Base-by-base conservation (phyloP, 208 protist genomes). In the Dictyostelium gargantuum region DNA sequence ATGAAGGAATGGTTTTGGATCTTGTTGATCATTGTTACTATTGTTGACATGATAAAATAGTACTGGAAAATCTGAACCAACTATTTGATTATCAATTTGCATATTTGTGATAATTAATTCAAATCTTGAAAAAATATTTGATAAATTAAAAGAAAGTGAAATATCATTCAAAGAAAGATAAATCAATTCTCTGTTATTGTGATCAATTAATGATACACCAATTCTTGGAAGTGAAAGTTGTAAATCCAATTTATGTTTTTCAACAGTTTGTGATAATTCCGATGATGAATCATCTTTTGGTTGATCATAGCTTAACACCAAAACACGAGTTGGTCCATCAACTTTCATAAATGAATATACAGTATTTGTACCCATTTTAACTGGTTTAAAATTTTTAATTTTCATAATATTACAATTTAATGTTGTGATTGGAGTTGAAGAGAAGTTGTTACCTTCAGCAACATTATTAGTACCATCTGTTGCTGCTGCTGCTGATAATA, bases 321-420 rank as follows among this genome's bases (percentile, higher is more conserved):
- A 32, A n/a, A 86, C 81, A 35, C 81, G 23, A 23, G 81, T 86
- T 44, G 81, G 35, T 6, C 81, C 81, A 50, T 86, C 81, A 29
- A 86, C 81, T 46, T 38, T 56, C 44, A 86, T 68, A 66, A 68
- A 79, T 9, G 38, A 40, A 42, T 89, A 76, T 19, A 89, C n/a
- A 23, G 26, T 79, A 79, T 79, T 89, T 10, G 35, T 50, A 50
- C 81, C 81, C 26, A 86, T 38, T 29, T 63, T 74, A 23, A 86
- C n/a, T 35, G 81, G 82, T 52, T 79, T 89, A 73, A 89, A 89
- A 15, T 52, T 73, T 40, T 89, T 89, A 9, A 89, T 89, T 35
- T 89, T 89, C 19, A 89, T 23, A 52, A 89, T 89, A 68, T 89
- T 89, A 79, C 66, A 89, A 54, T 89, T 68, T 6, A 89, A 19